phyloP scores from a whole-genome alignment of 2,329 filamentous ascomycete genomes.

The Ophiostoma quercus region DNA sequence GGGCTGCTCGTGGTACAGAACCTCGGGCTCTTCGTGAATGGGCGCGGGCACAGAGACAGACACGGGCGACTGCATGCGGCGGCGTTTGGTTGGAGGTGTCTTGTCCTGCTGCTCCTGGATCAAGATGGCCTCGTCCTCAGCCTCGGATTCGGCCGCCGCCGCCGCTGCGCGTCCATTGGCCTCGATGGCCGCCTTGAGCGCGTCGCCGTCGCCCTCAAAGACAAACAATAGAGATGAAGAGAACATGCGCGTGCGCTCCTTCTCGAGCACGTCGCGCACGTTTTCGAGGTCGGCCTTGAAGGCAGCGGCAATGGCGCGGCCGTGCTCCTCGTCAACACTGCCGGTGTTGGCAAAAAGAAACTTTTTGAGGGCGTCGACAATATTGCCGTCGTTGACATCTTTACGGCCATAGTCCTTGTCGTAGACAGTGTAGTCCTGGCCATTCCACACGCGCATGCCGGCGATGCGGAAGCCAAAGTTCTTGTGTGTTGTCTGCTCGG shows the following conservation, averaged over 20 bases:
- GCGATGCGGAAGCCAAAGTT: constrained; percentile 59
- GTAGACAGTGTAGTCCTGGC: constrained; percentile 55
- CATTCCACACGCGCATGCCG: constrained; percentile 60
- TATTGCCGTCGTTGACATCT: constrained; percentile 48
- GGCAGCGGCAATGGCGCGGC: constrained; percentile 48
- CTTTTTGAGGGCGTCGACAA: constrained; percentile 49
- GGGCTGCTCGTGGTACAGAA: too few relatives aligned
- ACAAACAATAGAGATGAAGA: constrained; percentile 59
- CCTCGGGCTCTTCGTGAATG: background rate
- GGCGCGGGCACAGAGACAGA: background rate
- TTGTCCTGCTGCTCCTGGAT: background rate
- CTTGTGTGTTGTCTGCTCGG: constrained; percentile 54
- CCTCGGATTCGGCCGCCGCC: background rate
- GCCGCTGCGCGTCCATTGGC: constrained; percentile 37
- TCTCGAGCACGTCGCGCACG: constrained; percentile 50
- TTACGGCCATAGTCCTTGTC: constrained; percentile 58
- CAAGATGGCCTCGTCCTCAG: background rate
- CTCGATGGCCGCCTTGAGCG: constrained; percentile 48
- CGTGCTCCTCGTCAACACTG: constrained; percentile 55
- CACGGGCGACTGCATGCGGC: constrained; percentile 28
- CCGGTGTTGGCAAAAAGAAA: constrained; percentile 56
- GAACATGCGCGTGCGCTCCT: constrained; percentile 59
- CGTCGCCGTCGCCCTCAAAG: constrained; percentile 57
- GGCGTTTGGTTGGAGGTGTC: constrained; percentile 37
- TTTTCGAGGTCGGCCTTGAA: constrained; percentile 50